A percentile compares a stretch with the other conserved stretches of the same genome.
These are phyloP conservation scores for Mollisia scopiformis DNA, from an alignment of 2,329 filamentous ascomycete species.

Conservation along the genomic window DNA sequence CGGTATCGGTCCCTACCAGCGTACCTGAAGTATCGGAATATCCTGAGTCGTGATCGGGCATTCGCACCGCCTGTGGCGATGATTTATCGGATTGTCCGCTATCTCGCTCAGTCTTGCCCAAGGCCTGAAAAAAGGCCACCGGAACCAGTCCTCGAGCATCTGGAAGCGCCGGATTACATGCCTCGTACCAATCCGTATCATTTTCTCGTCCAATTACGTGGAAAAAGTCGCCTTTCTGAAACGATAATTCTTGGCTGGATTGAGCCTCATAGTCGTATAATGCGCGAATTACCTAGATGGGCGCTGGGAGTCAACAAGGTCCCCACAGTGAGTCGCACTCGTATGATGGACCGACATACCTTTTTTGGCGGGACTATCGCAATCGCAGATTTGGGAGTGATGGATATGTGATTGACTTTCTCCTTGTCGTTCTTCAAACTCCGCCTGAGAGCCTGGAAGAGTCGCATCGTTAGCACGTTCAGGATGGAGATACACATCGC, in stretches of 20 bases:
- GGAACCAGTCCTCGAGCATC: slow-evolving; percentile 90
- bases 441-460: slow-evolving; percentile 60
- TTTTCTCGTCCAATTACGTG: slow-evolving; percentile 96
- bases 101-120: slow-evolving; percentile 90
- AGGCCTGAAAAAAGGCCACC: slow-evolving; percentile 88
- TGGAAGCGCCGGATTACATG: slow-evolving; percentile 89
- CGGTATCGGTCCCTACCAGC: slow-evolving; percentile 38
- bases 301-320: slow-evolving; percentile 8
- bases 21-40: slow-evolving; percentile 65
- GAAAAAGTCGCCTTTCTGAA: slow-evolving; percentile 95
- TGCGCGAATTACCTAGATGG: slow-evolving; percentile 85
- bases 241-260: slow-evolving; percentile 79
- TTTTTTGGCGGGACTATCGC: slow-evolving; percentile 76
- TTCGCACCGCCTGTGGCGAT: slow-evolving; percentile 53
- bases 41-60: slow-evolving; percentile 85
- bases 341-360: slow-evolving; percentile 46
- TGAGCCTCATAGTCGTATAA: slow-evolving; percentile 89
- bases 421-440: slow-evolving; percentile 74
- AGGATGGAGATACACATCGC: neutral
- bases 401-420: slow-evolving; percentile 64
- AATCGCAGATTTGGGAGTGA: slow-evolving; percentile 70
- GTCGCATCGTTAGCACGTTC: slow-evolving; percentile 28
- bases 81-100: slow-evolving; percentile 71
- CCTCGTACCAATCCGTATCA: slow-evolving; percentile 96
- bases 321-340: neutral